Percentiles rank a stretch among this genome's conserved stretches.
These are phyloP conservation scores for Thalassiosira livingstoniorum DNA, from an alignment of 352 stramenopile species.

Conservation along the genomic window DNA sequence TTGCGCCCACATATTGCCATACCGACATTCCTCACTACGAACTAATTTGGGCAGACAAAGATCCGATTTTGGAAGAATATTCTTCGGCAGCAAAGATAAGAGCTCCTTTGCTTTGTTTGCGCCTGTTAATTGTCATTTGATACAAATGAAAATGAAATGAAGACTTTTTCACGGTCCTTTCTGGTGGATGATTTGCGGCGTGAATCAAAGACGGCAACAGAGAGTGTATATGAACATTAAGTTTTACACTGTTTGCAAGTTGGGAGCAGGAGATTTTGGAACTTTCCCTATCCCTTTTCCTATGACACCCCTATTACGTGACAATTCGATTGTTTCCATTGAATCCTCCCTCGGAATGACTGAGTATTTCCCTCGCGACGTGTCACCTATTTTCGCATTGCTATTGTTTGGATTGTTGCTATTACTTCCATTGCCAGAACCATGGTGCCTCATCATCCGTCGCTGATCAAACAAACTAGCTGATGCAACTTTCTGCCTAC, in stretches of 20 bases:
- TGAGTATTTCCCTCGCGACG: slow-evolving; percentile 18
- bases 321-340: slow-evolving; percentile 44
- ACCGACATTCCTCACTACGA: too few relatives aligned
- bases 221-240: too few relatives aligned
- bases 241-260: slow-evolving; percentile 39
- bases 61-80: too few relatives aligned
- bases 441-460: slow-evolving; percentile 35
- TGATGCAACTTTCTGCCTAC: slow-evolving; percentile 40
- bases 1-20: too few relatives aligned
- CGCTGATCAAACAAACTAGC: slow-evolving; percentile 58
- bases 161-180: too few relatives aligned
- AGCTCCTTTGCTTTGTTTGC: too few relatives aligned
- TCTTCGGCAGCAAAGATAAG: too few relatives aligned
- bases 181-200: too few relatives aligned
- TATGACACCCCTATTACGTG: background rate
- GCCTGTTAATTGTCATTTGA: too few relatives aligned
- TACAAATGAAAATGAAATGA: too few relatives aligned
- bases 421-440: background rate
- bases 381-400: background rate
- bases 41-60: too few relatives aligned
- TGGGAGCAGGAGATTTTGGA: slow-evolving; percentile 42
- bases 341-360: slow-evolving; percentile 26
- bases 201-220: too few relatives aligned
- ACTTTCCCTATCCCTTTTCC: slow-evolving; percentile 27
- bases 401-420: slow-evolving; percentile 3